Conservation (phyloP, 1,284 basidiomycete species). For the Volvariella volvacea region DNA sequence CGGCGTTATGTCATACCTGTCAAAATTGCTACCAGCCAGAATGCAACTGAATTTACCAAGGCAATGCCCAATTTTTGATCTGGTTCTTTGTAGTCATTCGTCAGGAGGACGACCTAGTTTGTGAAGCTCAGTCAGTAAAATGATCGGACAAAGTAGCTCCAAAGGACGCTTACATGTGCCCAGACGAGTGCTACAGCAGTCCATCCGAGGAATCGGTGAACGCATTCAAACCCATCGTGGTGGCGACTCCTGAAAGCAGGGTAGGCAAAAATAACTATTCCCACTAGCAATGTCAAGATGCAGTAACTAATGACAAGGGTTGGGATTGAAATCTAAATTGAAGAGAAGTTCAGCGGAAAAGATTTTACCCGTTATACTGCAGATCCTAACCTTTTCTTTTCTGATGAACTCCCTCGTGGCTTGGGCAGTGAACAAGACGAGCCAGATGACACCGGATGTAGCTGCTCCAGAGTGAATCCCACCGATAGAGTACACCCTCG, state of each 20-base stretch:
- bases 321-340: constrained; percentile 32
- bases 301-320: constrained; percentile 48
- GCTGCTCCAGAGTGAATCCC: constrained; percentile 53
- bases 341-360: neutral
- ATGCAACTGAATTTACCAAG: constrained; percentile 36
- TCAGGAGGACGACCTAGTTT: constrained; percentile 40
- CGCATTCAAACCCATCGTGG: constrained; percentile 48
- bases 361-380: neutral
- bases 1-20: constrained; percentile 32
- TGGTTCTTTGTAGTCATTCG: constrained; percentile 42
- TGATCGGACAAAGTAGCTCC: constrained; percentile 4
- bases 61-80: constrained; percentile 34
- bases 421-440: constrained; percentile 43
- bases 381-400: constrained; percentile 28
- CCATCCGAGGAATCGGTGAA: constrained; percentile 55
- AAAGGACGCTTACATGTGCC: constrained; percentile 43
- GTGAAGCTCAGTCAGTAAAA: neutral
- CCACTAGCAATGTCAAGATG: constrained; percentile 42
- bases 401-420: constrained; percentile 43
- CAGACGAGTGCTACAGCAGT: constrained; percentile 45
- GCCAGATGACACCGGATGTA: constrained; percentile 47
- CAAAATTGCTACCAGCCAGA: constrained; percentile 49
- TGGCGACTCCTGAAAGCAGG: constrained; percentile 37
- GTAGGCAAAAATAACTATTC: constrained; percentile 44
- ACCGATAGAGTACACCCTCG: constrained; percentile 52